Evolutionary conservation across 805 yeast species (phyloP).

Genomic region (Cyberlindnera mississippiensis): DNA sequence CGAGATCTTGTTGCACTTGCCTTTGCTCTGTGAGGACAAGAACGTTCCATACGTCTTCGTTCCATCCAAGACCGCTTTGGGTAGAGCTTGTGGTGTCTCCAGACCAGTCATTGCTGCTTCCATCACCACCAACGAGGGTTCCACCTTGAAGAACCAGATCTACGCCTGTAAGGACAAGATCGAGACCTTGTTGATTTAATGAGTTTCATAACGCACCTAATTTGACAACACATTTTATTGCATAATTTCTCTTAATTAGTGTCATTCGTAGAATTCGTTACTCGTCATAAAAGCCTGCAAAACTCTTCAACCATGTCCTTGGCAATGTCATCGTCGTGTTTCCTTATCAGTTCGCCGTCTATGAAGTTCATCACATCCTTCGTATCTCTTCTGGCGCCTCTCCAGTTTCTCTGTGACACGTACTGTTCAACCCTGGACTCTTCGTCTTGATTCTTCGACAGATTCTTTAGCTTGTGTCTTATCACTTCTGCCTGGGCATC

Average conservation of each 20-base stretch:
- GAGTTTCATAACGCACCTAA: conserved; percentile 13
- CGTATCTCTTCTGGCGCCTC: background rate
- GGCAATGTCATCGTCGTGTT: conserved; percentile 6
- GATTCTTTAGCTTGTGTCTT: conserved; percentile 4
- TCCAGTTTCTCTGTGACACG: conserved; percentile 6
- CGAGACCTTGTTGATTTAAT: conserved; percentile 89
- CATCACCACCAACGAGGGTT: conserved; percentile 97
- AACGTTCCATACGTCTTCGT: conserved; percentile 99
- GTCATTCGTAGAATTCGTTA: too few relatives aligned
- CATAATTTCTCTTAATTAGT: background rate
- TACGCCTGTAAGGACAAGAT: conserved; percentile 98
- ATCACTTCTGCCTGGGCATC: conserved; percentile 4
- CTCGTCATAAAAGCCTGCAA: conserved; percentile 7
- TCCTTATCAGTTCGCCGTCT: conserved; percentile 19
- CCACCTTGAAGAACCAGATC: conserved; percentile 95
- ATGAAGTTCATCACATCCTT: conserved; percentile 10
- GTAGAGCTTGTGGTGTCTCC: conserved; percentile 99
- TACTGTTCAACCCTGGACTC: conserved; percentile 6
- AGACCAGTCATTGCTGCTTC: conserved; percentile 99
- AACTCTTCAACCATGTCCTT: conserved; percentile 6
- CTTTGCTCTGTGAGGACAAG: conserved; percentile 97
- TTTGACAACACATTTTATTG: conserved; percentile 2
- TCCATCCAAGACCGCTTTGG: conserved; percentile 97
- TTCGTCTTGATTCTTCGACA: conserved; percentile 1
- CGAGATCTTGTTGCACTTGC: conserved; percentile 95